Conservation (phyloP, 768 basidiomycete species). For the Pholiota conissans region DNA sequence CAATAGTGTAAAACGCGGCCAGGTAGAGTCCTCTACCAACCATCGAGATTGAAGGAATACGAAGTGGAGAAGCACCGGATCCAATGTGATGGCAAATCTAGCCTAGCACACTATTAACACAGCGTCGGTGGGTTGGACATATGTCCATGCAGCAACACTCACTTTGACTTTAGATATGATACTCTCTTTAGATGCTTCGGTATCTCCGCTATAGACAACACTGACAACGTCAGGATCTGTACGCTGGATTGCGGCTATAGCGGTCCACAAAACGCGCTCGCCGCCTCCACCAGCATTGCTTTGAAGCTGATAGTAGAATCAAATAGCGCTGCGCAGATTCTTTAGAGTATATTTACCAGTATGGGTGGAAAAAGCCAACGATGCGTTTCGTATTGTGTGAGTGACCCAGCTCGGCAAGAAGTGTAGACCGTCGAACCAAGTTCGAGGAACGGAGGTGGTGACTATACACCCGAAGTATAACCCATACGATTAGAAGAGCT, state of each 20-base stretch:
- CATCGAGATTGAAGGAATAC: constrained; percentile 73
- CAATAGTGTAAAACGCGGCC: constrained; percentile 89
- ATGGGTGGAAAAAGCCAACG: constrained; percentile 93
- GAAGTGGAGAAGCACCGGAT: constrained; percentile 70
- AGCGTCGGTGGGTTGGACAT: background rate
- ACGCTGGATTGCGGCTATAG: constrained; percentile 74
- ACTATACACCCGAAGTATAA: constrained; percentile 19
- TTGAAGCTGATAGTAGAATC: constrained; percentile 35
- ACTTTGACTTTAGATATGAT: constrained; percentile 86
- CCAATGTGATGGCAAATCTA: constrained; percentile 77
- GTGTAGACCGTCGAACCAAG: constrained; percentile 11
- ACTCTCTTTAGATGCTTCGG: constrained; percentile 72
- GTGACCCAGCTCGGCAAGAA: constrained; percentile 27
- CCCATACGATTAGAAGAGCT: constrained; percentile 11
- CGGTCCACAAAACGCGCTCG: constrained; percentile 94
- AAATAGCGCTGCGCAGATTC: constrained; percentile 20
- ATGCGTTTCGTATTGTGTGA: constrained; percentile 32
- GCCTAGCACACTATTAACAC: constrained; percentile 40
- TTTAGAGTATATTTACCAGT: constrained; percentile 62
- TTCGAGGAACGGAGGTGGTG: constrained; percentile 20
- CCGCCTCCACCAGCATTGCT: constrained; percentile 97
- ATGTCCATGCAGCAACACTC: constrained; percentile 13
- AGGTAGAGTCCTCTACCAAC: constrained; percentile 78
- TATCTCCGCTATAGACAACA: constrained; percentile 90
- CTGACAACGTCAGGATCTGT: constrained; percentile 63